These are phyloP conservation scores for Solanum ossicruentum DNA, from an alignment of 257 asterid genomes.

Conservation along the genomic window DNA sequence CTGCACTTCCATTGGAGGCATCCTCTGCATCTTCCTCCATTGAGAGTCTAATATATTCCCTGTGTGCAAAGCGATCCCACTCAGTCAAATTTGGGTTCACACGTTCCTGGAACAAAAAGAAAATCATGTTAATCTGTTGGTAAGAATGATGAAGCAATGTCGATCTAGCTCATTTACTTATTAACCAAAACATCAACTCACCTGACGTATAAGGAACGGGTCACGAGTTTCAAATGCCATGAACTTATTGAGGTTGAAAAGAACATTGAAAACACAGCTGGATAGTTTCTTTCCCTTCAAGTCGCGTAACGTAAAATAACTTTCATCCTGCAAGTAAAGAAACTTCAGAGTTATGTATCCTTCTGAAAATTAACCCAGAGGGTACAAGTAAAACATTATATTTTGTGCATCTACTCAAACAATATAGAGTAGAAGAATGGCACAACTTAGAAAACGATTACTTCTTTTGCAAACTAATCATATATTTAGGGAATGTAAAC, in stretches of 20 bases:
- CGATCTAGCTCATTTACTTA: background rate
- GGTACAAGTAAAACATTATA: background rate
- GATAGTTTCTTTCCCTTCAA: constrained; percentile 80
- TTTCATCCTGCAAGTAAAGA: constrained; percentile 53
- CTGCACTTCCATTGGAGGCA: constrained; percentile 99
- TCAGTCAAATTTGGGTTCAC: constrained; percentile 95
- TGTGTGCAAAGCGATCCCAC: constrained; percentile 99
- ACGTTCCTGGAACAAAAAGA: constrained; percentile 62
- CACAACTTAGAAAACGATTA: background rate
- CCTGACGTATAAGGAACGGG: constrained; percentile 98
- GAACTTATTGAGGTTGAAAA: constrained; percentile 94
- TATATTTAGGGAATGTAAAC: background rate
- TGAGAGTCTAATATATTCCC: constrained; percentile 97
- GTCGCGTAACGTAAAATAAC: constrained; percentile 64
- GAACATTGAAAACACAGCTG: constrained; percentile 85
- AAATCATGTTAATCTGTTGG: background rate
- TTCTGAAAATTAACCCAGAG: background rate
- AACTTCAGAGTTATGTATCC: background rate
- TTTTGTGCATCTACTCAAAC: background rate
- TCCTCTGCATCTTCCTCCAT: constrained; percentile 99
- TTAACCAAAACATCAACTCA: constrained; percentile 5
- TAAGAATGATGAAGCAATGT: background rate
- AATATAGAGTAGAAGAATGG: background rate
- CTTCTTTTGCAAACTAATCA: background rate
- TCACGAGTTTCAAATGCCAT: constrained; percentile 99